Evolutionary conservation across 208 protist genomes (phyloP), one percentile per base, ranked within the genome.

Genomic region (Acanthamoeba castellanii): DNA sequence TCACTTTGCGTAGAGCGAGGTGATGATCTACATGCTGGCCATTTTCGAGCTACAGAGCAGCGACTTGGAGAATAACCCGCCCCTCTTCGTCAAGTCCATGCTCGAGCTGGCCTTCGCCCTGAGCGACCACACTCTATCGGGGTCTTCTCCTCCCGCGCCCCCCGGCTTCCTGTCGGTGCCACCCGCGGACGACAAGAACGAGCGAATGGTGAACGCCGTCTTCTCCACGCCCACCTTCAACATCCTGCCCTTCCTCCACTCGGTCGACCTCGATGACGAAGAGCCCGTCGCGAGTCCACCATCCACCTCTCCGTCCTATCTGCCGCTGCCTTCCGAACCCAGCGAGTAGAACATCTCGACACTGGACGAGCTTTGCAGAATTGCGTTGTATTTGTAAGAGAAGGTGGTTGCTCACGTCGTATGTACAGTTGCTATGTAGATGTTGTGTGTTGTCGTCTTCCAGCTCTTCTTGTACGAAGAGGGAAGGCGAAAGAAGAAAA

Each of bases 1-100:
- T 14, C 61, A 32, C 16, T 3, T 27, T 68, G 16, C 61, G 47
- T 9, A 84, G 42, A 20, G 42, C 47, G 76, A 55, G 8, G 76
- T 84, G 20, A 32, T 13, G 20, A 55, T 84, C 76, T 84, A 84
- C 76, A 84, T 84, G 76, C 13, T 84, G 76, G 76, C 76, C 76
- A 84, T 84, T 37, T 84, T 84, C 76, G 76, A 84, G 76, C 76
- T 84, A 3, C 76, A 84, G 42, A 84, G 42, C 76, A 84, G 76
- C 76, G 76, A 84, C 14, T 55, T 84, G 2, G 76, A 84, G 20
- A 84, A 55, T 32, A 84, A 84, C 27, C 76, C 76, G 20, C 76
- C 76, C 2, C 76, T 84, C 45, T 84, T 84, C 42, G n/a, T 84
- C 25, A 84, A 84, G 42, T 5, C 76, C 42, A 84, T 55, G 76